Evolutionary conservation across 208 protist genomes (phyloP).

Genomic region (Crithidia sp.): DNA sequence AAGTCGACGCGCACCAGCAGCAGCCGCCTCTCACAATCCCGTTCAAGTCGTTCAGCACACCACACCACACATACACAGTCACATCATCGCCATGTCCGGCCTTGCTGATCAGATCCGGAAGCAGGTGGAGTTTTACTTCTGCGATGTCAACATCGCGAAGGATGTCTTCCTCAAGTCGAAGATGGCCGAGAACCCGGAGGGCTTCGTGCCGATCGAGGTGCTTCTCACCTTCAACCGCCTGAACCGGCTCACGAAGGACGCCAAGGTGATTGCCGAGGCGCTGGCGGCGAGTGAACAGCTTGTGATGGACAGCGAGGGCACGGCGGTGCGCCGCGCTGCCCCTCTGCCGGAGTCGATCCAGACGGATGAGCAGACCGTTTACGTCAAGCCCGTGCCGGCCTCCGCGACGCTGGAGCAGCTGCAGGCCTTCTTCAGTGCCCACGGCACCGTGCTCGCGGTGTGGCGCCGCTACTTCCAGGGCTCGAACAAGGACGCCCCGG

Average conservation of each 20-base stretch:
- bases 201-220: slow-evolving; percentile 75
- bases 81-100: slow-evolving; percentile 33
- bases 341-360: slow-evolving; percentile 89
- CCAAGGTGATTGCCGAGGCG: slow-evolving; percentile 63
- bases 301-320: slow-evolving; percentile 62
- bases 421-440: slow-evolving; percentile 68
- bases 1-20: too few relatives aligned
- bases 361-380: slow-evolving; percentile 85
- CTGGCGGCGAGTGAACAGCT: slow-evolving; percentile 68
- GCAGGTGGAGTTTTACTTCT: slow-evolving; percentile 94
- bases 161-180: slow-evolving; percentile 91
- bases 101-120: slow-evolving; percentile 56
- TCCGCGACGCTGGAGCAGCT: slow-evolving; percentile 81
- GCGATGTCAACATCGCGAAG: slow-evolving; percentile 90
- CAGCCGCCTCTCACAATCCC: too few relatives aligned
- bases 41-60: too few relatives aligned
- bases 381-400: slow-evolving; percentile 84
- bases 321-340: slow-evolving; percentile 77
- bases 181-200: slow-evolving; percentile 87
- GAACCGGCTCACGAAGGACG: slow-evolving; percentile 75
- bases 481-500: slow-evolving; percentile 62
- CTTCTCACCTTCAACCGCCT: slow-evolving; percentile 91
- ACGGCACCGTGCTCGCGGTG: slow-evolving; percentile 81
- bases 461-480: slow-evolving; percentile 86
- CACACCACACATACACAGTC: slow-evolving; percentile 14